Conservation (phyloP, 2,329 filamentous ascomycete species). For the Tolypocladium ophioglossoides region DNA sequence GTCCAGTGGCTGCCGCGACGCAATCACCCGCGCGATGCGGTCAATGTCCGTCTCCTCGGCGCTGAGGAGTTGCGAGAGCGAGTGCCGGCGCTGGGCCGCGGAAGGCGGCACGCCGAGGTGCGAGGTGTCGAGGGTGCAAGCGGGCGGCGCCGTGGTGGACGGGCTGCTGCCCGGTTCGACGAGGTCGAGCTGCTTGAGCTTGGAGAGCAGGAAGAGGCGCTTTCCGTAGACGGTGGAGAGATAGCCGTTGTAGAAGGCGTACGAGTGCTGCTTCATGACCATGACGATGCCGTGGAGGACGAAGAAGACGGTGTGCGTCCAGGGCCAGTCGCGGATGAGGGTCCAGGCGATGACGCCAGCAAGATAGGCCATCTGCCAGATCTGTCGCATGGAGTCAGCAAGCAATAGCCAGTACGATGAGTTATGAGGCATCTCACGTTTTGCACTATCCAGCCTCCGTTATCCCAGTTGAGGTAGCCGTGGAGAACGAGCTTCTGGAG, state of each 20-base stretch:
- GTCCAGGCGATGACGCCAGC: constrained; percentile 53
- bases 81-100: constrained; percentile 30
- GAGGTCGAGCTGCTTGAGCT: constrained; percentile 46
- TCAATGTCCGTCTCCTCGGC: constrained; percentile 43
- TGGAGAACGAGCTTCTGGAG: constrained; percentile 50
- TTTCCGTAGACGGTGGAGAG: constrained; percentile 49
- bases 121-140: constrained; percentile 31
- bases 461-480: constrained; percentile 57
- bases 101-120: constrained; percentile 32
- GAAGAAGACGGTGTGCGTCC: constrained; percentile 73
- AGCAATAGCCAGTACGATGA: neutral
- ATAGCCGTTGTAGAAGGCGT: constrained; percentile 70
- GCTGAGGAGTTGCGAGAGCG: constrained; percentile 19
- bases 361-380: constrained; percentile 61
- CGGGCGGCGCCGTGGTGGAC: constrained; percentile 28
- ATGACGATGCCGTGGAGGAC: constrained; percentile 64
- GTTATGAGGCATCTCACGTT: constrained; percentile 32
- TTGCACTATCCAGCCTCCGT: constrained; percentile 62
- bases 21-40: constrained; percentile 50
- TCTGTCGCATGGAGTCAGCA: constrained; percentile 19
- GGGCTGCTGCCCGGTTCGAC: constrained; percentile 35
- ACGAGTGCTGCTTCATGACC: constrained; percentile 78
- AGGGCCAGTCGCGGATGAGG: constrained; percentile 64
- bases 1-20: constrained; percentile 48
- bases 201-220: constrained; percentile 30